A percentile compares a stretch with the other conserved stretches of the same genome.
Conservation (phyloP, 1,284 basidiomycete species). For the Ganoderma lingzhi region DNA sequence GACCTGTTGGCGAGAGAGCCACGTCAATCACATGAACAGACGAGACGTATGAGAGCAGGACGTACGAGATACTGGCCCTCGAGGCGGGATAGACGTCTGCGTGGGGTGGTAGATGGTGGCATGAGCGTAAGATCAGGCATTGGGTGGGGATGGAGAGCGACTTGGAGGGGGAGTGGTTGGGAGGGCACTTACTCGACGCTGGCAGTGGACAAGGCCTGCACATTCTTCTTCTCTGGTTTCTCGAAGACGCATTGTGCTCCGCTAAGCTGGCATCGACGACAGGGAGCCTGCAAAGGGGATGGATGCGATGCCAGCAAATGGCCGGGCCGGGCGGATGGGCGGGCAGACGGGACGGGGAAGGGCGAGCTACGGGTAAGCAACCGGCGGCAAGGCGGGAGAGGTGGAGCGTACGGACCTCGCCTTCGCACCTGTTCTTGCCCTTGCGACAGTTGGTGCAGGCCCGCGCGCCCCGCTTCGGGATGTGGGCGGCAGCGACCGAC, state of each 20-base stretch:
- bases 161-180: slow-evolving; percentile 14
- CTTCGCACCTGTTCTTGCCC: slow-evolving; percentile 94
- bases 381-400: slow-evolving; percentile 45
- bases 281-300: slow-evolving; percentile 69
- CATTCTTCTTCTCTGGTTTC: slow-evolving; percentile 88
- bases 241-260: slow-evolving; percentile 90
- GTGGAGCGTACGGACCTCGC: slow-evolving; percentile 62
- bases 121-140: slow-evolving; percentile 22
- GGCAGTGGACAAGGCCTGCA: slow-evolving; percentile 63
- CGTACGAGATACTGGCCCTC: slow-evolving; percentile 84
- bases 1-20: slow-evolving; percentile 53
- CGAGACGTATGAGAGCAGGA: slow-evolving; percentile 26
- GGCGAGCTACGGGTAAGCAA: slow-evolving; percentile 15
- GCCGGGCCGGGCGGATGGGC: slow-evolving; percentile 71
- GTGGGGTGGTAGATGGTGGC: slow-evolving; percentile 31
- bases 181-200: slow-evolving; percentile 73
- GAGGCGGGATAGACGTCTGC: slow-evolving; percentile 79
- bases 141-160: slow-evolving; percentile 22
- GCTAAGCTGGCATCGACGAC: slow-evolving; percentile 88
- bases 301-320: not conserved
- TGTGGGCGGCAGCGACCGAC: slow-evolving; percentile 52
- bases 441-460: slow-evolving; percentile 86
- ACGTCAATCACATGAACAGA: not conserved
- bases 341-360: slow-evolving; percentile 47
- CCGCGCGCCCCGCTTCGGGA: slow-evolving; percentile 81